A percentile compares a stretch with the other conserved stretches of the same genome.
phyloP scores from a whole-genome alignment of 106 monocot species.

The Platanthera zijinensis region DNA sequence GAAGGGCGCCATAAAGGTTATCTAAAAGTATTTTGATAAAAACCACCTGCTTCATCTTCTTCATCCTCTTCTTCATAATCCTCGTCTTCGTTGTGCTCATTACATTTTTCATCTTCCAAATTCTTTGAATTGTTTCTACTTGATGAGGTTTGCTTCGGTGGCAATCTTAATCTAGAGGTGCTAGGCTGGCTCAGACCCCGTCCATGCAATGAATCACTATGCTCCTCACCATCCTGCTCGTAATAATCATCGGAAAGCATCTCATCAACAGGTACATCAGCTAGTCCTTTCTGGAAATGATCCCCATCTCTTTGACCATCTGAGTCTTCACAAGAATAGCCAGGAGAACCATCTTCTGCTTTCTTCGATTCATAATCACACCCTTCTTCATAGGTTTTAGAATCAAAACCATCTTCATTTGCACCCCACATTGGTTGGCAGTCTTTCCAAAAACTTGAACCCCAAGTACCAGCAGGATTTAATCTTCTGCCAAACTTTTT shows the following conservation, averaged over 20 bases:
- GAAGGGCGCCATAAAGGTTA: background rate
- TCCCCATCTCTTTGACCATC: constrained; percentile 31
- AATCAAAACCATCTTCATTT: constrained; percentile 20
- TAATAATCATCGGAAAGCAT: constrained; percentile 99
- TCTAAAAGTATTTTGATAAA: background rate
- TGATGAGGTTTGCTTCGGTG: constrained; percentile 24
- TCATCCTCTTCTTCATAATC: constrained; percentile 61
- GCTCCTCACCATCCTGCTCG: constrained; percentile 90
- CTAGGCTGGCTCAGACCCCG: constrained; percentile 36
- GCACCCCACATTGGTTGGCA: constrained; percentile 51
- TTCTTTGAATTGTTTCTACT: constrained; percentile 33
- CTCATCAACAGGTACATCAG: constrained; percentile 73
- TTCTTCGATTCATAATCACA: constrained; percentile 25
- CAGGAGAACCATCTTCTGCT: constrained; percentile 22
- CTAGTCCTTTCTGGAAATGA: constrained; percentile 35
- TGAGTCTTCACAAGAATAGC: constrained; percentile 32
- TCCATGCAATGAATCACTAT: constrained; percentile 64
- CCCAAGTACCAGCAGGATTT: constrained; percentile 53
- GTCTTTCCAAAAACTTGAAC: constrained; percentile 91
- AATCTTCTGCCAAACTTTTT: constrained; percentile 36
- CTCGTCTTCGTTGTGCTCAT: constrained; percentile 64
- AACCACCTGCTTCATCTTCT: constrained; percentile 53
- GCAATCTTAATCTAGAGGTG: constrained; percentile 42
- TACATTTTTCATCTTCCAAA: constrained; percentile 34
- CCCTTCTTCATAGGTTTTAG: constrained; percentile 18